Evolutionary conservation across 495 filamentous ascomycete genomes (phyloP).

Genomic region (Pseudevernia furfuracea): DNA sequence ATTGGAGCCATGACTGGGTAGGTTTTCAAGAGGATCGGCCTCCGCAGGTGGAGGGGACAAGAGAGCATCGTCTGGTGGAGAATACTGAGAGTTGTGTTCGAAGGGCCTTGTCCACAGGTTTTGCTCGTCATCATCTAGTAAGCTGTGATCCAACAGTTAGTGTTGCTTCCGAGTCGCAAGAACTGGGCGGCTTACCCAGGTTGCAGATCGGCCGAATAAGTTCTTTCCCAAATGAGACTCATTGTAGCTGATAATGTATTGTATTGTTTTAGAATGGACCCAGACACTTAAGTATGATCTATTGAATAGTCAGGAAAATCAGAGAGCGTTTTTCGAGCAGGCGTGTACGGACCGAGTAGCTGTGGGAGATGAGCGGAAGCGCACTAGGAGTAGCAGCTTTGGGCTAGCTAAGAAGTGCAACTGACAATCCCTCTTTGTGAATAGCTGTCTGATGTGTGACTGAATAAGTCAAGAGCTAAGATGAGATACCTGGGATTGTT

Average conservation of each 20-base stretch:
- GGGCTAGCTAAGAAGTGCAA: background rate
- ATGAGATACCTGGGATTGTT: background rate
- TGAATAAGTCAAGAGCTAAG: background rate
- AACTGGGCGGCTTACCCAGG: background rate
- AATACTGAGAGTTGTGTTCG: background rate
- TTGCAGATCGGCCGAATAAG: background rate
- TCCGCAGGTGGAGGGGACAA: background rate
- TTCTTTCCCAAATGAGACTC: background rate
- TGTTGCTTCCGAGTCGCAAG: background rate
- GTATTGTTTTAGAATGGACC: background rate
- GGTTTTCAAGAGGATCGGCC: background rate
- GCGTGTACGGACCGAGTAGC: background rate
- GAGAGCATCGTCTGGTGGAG: background rate
- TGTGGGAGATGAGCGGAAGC: background rate
- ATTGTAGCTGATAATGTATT: background rate
- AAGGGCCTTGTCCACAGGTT: background rate
- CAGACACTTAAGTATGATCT: background rate
- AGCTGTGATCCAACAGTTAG: background rate
- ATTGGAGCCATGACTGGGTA: background rate
- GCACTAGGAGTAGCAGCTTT: background rate
- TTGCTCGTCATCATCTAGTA: background rate
- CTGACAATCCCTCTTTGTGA: background rate
- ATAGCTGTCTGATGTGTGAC: background rate
- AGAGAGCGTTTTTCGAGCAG: background rate
- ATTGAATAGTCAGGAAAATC: background rate